phyloP scores from a whole-genome alignment of 2,329 filamentous ascomycete genomes.

The Trichoderma sp. region DNA sequence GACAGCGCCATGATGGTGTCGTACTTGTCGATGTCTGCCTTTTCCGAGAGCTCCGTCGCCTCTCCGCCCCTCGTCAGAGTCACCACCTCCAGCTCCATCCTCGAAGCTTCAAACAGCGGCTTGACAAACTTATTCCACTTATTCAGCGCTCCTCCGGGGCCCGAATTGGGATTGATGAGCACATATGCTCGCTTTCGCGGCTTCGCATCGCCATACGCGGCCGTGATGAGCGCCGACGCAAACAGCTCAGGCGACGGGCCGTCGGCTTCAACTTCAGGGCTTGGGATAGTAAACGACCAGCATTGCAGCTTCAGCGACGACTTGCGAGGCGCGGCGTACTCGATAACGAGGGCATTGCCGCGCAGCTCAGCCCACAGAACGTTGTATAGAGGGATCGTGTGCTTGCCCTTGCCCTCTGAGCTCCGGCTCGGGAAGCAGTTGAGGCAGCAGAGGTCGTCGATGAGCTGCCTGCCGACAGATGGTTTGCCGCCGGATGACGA shows the following conservation, averaged over 20 bases:
- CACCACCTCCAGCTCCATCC: constrained; percentile 73
- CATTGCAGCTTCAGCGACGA: constrained; percentile 61
- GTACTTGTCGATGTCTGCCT: constrained; percentile 74
- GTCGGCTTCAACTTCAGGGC: constrained; percentile 28
- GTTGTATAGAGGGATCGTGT: constrained; percentile 73
- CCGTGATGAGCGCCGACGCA: constrained; percentile 64
- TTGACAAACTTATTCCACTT: constrained; percentile 74
- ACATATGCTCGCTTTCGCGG: constrained; percentile 79
- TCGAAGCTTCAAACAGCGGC: constrained; percentile 80
- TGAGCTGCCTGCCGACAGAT: constrained; percentile 17
- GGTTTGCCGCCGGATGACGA: constrained; percentile 13
- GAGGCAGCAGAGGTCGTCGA: constrained; percentile 5
- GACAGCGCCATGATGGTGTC: constrained; percentile 89
- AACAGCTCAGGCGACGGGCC: constrained; percentile 57
- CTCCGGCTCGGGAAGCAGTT: constrained; percentile 15
- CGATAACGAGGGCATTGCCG: constrained; percentile 64
- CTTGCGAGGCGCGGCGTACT: constrained; percentile 68
- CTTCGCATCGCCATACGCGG: constrained; percentile 70
- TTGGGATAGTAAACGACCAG: constrained; percentile 54
- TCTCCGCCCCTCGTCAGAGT: constrained; percentile 73
- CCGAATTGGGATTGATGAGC: constrained; percentile 87
- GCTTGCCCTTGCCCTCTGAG: constrained; percentile 32
- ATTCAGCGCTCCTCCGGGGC: constrained; percentile 73
- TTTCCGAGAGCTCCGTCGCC: constrained; percentile 73
- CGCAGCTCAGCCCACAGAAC: constrained; percentile 76